These are phyloP conservation scores for Pulveroboletus ravenelii DNA, from an alignment of 768 basidiomycete genomes.

Conservation along the genomic window DNA sequence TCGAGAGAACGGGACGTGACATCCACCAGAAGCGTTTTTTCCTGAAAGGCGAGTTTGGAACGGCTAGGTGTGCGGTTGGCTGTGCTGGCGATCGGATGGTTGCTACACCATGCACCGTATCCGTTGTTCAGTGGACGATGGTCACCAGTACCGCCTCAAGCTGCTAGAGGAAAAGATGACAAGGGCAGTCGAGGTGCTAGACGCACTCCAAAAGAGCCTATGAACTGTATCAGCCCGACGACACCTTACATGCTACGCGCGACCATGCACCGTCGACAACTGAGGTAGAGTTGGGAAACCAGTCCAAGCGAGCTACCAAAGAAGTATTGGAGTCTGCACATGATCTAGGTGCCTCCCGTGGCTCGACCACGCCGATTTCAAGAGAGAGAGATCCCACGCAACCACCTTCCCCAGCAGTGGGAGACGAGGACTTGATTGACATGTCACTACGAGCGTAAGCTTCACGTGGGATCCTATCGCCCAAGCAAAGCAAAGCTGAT, in stretches of 20 bases:
- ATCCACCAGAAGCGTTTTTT: constrained; percentile 33
- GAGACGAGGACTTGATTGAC: constrained; percentile 18
- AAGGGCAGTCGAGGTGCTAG: constrained; percentile 16
- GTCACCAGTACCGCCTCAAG: constrained; percentile 29
- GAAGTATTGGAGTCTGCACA: not conserved
- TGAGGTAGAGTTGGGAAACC: not conserved
- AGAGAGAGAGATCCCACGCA: too few species aligned
- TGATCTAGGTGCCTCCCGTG: not conserved
- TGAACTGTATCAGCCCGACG: constrained; percentile 9
- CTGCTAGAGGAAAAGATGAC: constrained; percentile 28
- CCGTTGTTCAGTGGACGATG: constrained; percentile 23
- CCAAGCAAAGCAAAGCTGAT: not conserved
- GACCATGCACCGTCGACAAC: not conserved
- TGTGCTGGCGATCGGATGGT: not conserved
- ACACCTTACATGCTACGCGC: constrained; percentile 3
- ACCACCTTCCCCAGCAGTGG: not conserved
- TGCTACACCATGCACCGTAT: too few species aligned
- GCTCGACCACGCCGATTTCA: not conserved
- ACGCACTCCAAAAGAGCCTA: constrained; percentile 18
- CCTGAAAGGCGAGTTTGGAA: constrained; percentile 22
- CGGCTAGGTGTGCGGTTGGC: too few species aligned
- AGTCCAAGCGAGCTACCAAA: not conserved
- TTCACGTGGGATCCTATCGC: not conserved
- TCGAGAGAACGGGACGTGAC: constrained; percentile 28
- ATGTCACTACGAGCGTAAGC: constrained; percentile 11